phyloP scores from a whole-genome alignment of 768 basidiomycete genomes.

The Tulasnella sp. region DNA sequence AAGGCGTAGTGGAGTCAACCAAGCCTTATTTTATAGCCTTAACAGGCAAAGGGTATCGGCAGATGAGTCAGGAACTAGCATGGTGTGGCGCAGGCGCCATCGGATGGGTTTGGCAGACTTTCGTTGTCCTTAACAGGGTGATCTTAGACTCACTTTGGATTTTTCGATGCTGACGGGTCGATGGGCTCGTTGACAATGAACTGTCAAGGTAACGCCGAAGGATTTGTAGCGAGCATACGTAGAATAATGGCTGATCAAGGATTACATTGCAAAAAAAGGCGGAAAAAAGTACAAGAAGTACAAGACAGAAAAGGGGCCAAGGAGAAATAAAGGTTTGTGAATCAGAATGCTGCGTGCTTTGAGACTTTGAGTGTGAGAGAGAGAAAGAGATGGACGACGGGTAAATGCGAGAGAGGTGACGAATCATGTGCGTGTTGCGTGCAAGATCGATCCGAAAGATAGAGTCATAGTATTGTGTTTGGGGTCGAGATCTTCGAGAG shows the following conservation, averaged over 20 bases:
- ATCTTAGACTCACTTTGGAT: too few relatives aligned
- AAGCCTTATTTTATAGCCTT: background rate
- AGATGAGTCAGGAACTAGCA: background rate
- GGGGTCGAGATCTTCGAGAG: background rate
- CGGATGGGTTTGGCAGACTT: background rate
- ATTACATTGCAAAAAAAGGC: too few relatives aligned
- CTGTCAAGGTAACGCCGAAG: background rate
- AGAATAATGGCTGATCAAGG: background rate
- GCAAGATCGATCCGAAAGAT: too few relatives aligned
- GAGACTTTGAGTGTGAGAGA: too few relatives aligned
- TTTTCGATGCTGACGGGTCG: too few relatives aligned
- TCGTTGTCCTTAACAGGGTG: background rate
- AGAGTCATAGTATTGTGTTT: background rate
- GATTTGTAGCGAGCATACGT: background rate
- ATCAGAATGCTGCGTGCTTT: background rate
- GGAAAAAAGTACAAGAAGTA: background rate
- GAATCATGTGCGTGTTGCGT: too few relatives aligned
- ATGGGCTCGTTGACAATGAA: background rate
- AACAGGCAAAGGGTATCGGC: background rate
- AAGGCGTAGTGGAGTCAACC: background rate
- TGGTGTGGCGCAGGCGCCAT: background rate
- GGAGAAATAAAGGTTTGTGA: background rate
- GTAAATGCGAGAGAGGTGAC: too few relatives aligned
- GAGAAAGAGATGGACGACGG: background rate
- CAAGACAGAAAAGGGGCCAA: background rate